Evolutionary conservation across 2,329 filamentous ascomycete species (phyloP).

Genomic region (Neofusicoccum laricinum): DNA sequence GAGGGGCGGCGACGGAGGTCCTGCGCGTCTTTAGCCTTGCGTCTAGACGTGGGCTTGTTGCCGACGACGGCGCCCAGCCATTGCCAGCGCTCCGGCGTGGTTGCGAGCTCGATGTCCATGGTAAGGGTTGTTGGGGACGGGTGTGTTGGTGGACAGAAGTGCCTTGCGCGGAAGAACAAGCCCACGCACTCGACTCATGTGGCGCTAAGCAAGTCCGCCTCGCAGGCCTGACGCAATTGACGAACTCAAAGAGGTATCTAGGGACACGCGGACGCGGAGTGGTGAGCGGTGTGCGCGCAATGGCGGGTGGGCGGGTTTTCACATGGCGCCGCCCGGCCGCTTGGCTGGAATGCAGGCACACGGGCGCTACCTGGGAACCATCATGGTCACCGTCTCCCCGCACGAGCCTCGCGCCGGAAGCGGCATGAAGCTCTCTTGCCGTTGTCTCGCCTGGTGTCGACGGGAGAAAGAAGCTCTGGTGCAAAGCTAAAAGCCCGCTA

Average conservation of each 20-base stretch:
- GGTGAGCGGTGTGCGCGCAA: slow-evolving; percentile 1
- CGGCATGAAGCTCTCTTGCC: background rate
- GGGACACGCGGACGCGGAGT: background rate
- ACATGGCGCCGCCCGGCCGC: slow-evolving; percentile 1
- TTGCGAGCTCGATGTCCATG: slow-evolving; percentile 6
- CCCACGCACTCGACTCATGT: slow-evolving; percentile 11
- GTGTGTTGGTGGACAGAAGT: background rate
- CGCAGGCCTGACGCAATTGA: slow-evolving; percentile 4
- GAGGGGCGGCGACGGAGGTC: background rate
- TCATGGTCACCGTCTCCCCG: background rate
- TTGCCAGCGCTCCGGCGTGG: slow-evolving; percentile 14
- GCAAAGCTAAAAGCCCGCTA: background rate
- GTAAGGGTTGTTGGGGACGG: background rate
- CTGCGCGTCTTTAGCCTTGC: slow-evolving; percentile 8
- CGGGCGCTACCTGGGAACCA: background rate
- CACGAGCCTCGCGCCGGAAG: background rate
- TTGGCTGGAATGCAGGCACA: slow-evolving; percentile 6
- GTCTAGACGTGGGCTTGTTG: background rate
- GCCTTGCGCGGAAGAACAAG: slow-evolving; percentile 3
- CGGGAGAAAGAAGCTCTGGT: background rate
- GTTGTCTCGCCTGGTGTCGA: background rate
- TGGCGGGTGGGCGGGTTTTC: background rate
- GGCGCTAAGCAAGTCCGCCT: slow-evolving; percentile 8
- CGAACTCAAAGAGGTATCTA: background rate
- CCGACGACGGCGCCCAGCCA: slow-evolving; percentile 14